These are phyloP conservation scores for Pyricularia grisea DNA, from an alignment of 2,329 filamentous ascomycete species.

Conservation along the genomic window DNA sequence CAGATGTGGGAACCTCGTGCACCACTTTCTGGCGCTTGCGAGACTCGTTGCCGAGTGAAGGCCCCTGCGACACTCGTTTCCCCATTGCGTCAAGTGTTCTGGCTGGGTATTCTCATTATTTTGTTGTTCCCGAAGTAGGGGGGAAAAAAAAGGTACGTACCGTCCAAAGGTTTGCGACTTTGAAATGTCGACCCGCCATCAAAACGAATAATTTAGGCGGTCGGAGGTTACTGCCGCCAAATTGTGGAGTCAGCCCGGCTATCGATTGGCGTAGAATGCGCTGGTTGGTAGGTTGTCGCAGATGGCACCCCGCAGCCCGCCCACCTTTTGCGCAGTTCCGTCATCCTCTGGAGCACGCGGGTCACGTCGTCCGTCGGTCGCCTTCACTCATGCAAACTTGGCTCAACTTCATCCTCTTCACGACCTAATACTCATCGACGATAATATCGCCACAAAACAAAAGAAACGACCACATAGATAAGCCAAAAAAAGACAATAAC, in stretches of 20 bases:
- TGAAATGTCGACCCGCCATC: not conserved
- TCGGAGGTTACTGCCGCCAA: constrained; percentile 1
- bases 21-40: constrained; percentile 47
- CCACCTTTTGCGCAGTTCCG: not conserved
- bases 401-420: not conserved
- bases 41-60: constrained; percentile 28
- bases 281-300: not conserved
- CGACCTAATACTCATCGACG: not conserved
- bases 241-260: not conserved
- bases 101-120: not conserved
- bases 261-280: not conserved
- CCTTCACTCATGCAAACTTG: not conserved
- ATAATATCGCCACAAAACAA: not conserved
- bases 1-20: constrained; percentile 47
- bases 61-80: constrained; percentile 29
- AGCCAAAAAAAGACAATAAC: not conserved
- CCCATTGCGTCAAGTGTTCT: constrained; percentile 23
- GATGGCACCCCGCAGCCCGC: not conserved
- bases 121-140: not conserved
- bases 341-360: not conserved
- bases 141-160: not conserved
- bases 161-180: not conserved
- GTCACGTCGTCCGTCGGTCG: not conserved
- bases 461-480: too few species aligned
- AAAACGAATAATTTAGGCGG: constrained; percentile 3